Base-by-base conservation (phyloP, 306 rosid genomes). In the Glycyrrhiza uralensis region DNA sequence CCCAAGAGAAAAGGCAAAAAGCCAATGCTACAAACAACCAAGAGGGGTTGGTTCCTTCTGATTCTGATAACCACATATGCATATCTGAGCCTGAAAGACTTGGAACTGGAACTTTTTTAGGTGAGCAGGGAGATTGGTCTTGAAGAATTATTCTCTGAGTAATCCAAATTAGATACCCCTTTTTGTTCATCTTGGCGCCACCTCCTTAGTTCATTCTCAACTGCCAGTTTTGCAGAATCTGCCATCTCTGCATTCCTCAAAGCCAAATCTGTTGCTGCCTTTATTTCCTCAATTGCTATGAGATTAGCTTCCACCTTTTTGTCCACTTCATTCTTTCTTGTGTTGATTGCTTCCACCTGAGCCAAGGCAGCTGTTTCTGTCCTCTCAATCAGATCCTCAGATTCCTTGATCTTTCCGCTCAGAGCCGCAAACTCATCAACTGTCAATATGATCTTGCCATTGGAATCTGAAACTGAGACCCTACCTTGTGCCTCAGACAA, bases 231-330 rank as follows among this genome's bases (percentile, higher is more conserved):
- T 12, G 97, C 96, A 0, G 91, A 72, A 36, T 89, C 96, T 5
- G 96, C 96, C 85, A 82, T 80, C 72, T 89, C 96, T 49, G 99
- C 96, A 6, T 84, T 83, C 75, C 71, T 87, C 69, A 94, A 33
- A 51, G 96, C 99, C 74, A 91, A 35, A n/a, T 89, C 88, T 19
- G 96, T 91, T 47, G 97, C 99, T 14, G 71, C 77, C 55, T 86
- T 84, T 20, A 94, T 91, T 72, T 91, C 96, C 65, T 91, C 96
- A 12, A 91, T 89, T 3, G 95, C 93, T 77, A 64, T 88, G 57
- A 88, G 69, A 57, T 86, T 86, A 30, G 91, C 96, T 63, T 89
- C 96, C 33, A 87, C 42, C 38, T 82, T 94, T 28, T 52, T 85
- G 12, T 77, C 84, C 10, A 80, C 83, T 74, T 88, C 95, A 11